Evolutionary conservation across 257 asterid species (phyloP), one percentile per base, ranked within the genome.

Genomic region (Misopates orontium): DNA sequence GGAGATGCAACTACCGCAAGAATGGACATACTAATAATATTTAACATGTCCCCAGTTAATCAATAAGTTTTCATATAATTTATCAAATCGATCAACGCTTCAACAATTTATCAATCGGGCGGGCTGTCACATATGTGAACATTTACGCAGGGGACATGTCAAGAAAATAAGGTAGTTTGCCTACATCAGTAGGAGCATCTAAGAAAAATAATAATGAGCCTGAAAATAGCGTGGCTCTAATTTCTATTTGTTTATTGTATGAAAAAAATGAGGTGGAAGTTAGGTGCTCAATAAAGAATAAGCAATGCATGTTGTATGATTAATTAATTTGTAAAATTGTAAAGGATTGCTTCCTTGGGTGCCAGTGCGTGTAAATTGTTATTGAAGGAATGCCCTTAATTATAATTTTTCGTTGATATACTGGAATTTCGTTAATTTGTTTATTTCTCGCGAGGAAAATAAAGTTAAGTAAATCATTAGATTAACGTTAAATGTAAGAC

Each of bases 1-100:
- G 16, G 75, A 73, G 55, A 73, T 67, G 49, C 79, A 24, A 69
- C 62, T 76, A 56, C 81, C 84, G 50, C 77, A 76, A 67, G 84
- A 79, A 73, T 79, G 84, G 84, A 76, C 79, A 0, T 76, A 79
- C 22, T 76, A 67, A 64, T 60, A 13, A 7, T 19, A 12, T 1
- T 5, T 14, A n/a, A 4, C 23, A 10, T 39, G 42, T 40, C 15
- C 19, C 20, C n/a, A 3, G 11, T 20, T 11, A 36, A 36, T 5
- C 42, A 18, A 25, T 56, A 17, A 24, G 36, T 24, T 45, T n/a
- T 45, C 51, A 45, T n/a, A n/a, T 45, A 4, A 45, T 45, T 45
- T 12, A 45, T 45, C 51, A 45, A 45, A 36, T 36, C 11, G 15
- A 45, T 45, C 0, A 36, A 1, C 32, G 36, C 52, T 9, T 28